Base-by-base conservation (phyloP, 1,284 basidiomycete species). In the Anthracocystis walkeri region DNA sequence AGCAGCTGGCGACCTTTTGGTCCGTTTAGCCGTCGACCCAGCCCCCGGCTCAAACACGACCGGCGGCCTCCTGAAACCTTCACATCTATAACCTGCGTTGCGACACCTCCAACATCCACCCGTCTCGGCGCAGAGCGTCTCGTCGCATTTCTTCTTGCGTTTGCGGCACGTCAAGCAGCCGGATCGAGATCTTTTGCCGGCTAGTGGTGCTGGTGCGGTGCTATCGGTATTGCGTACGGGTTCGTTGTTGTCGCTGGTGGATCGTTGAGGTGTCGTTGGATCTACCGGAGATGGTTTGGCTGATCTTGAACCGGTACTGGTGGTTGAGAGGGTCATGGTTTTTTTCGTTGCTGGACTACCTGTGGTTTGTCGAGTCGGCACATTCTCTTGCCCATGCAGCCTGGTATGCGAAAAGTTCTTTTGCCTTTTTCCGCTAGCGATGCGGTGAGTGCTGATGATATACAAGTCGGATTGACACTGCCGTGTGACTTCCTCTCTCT, bases 141-240 rank as follows among this genome's bases (percentile, higher is more conserved):
- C 70, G 61, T 73, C 70, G 54, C 70, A 73, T 35, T 73, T 73
- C 25, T 73, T 73, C 65, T 73, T 73, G 41, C 70, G 59, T 42
- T 73, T 73, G 21, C 70, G 70, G 33, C 70, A 73, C 2, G 70
- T 73, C 53, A 73, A 45, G 55, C 70, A 73, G 38, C 70, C 70
- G 8, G 70, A 73, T 21, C 65, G 62, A 7, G 70, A 73, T 20
- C 70, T 35, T 20, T 73, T 72, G 29, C 59, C 69, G 4, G 63
- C 54, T 2, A 71, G 46, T 2, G 68, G 62, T 2, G 42, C 46
- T 5, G 61, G 33, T 31, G 48, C 33, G 14, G 40, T 7, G 8
- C 16, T 18, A 8, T 63, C 45, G 16, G 35, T 14, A 21, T 38
- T 51, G 23, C 27, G 49, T 7, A 31, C 12, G 20, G 20, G 7